These are phyloP conservation scores for Penicillium thymicola DNA, from an alignment of 2,329 filamentous ascomycete genomes.

Conservation along the genomic window DNA sequence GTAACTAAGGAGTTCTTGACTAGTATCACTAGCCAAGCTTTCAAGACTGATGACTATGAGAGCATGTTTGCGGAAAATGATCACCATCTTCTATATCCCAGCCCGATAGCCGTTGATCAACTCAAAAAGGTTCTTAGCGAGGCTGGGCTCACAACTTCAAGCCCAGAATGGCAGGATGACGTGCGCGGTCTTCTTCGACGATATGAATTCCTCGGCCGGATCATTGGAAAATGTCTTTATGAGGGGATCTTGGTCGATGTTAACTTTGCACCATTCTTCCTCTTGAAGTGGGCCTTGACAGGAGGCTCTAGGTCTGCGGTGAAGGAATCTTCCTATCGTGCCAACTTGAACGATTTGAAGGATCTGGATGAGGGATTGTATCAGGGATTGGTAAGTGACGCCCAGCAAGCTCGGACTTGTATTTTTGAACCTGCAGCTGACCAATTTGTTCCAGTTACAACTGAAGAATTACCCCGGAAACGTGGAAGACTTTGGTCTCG, in stretches of 20 bases:
- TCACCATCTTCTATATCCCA: slow-evolving; percentile 83
- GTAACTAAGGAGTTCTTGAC: slow-evolving; percentile 97
- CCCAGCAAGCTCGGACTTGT: neutral
- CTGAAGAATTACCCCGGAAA: slow-evolving; percentile 84
- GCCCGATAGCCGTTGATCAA: slow-evolving; percentile 73
- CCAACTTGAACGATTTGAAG: slow-evolving; percentile 90
- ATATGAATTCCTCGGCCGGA: slow-evolving; percentile 87
- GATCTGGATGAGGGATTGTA: slow-evolving; percentile 91
- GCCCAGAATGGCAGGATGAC: slow-evolving; percentile 55
- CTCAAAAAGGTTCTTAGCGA: slow-evolving; percentile 57
- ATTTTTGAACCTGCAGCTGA: slow-evolving; percentile 1
- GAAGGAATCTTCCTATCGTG: slow-evolving; percentile 71
- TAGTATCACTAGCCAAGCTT: slow-evolving; percentile 81
- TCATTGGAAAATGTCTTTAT: slow-evolving; percentile 95
- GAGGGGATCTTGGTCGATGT: slow-evolving; percentile 94
- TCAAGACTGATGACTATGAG: slow-evolving; percentile 57
- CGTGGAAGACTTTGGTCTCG: slow-evolving; percentile 74
- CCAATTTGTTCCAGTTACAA: slow-evolving; percentile 39
- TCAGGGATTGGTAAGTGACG: slow-evolving; percentile 64
- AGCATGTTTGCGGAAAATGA: slow-evolving; percentile 79
- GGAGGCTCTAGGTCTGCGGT: slow-evolving; percentile 61
- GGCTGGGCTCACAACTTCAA: slow-evolving; percentile 52
- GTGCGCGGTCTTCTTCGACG: slow-evolving; percentile 63
- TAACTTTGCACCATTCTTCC: slow-evolving; percentile 89
- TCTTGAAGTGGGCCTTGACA: slow-evolving; percentile 87